These are phyloP conservation scores for Alternaria sp. DNA, from an alignment of 2,329 filamentous ascomycete species.

Conservation along the genomic window DNA sequence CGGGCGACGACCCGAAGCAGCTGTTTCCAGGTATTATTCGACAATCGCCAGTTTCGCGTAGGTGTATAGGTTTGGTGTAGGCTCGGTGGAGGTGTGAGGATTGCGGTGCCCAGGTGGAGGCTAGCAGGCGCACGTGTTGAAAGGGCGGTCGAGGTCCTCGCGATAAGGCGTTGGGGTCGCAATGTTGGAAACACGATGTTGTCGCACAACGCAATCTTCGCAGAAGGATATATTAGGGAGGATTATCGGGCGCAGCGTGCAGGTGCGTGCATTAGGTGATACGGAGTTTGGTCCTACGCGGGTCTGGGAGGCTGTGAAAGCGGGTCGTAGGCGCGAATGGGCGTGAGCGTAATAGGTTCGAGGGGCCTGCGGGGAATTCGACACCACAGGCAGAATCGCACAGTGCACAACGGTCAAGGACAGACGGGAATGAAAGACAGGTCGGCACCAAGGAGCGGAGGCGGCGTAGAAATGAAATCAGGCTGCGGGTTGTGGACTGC, in stretches of 20 bases:
- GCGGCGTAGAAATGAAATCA: slow-evolving; percentile 16
- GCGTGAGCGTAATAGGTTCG: neutral
- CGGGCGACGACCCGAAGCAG: slow-evolving; percentile 26
- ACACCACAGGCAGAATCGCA: neutral
- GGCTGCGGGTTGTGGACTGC: slow-evolving; percentile 7
- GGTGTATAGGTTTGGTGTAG: neutral
- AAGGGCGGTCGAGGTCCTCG: neutral
- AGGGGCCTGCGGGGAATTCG: neutral
- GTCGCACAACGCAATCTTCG: slow-evolving; percentile 5
- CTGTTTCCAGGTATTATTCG: slow-evolving; percentile 8
- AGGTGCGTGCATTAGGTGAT: slow-evolving; percentile 1
- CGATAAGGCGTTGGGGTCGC: neutral
- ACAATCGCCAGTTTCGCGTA: slow-evolving; percentile 13
- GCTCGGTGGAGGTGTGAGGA: neutral
- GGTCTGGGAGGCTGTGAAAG: neutral
- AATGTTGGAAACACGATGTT: neutral
- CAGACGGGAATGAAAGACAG: slow-evolving; percentile 15
- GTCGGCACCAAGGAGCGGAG: slow-evolving; percentile 6
- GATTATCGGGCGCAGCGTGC: neutral
- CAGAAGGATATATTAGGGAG: neutral
- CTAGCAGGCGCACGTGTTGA: neutral
- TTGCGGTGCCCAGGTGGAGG: neutral
- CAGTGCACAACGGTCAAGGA: slow-evolving; percentile 11
- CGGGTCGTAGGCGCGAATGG: slow-evolving; percentile 1
- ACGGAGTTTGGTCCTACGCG: neutral